Percentiles rank a stretch among this genome's conserved stretches.
phyloP scores from a whole-genome alignment of 2,329 filamentous ascomycete genomes.

The Neofusicoccum parvum region DNA sequence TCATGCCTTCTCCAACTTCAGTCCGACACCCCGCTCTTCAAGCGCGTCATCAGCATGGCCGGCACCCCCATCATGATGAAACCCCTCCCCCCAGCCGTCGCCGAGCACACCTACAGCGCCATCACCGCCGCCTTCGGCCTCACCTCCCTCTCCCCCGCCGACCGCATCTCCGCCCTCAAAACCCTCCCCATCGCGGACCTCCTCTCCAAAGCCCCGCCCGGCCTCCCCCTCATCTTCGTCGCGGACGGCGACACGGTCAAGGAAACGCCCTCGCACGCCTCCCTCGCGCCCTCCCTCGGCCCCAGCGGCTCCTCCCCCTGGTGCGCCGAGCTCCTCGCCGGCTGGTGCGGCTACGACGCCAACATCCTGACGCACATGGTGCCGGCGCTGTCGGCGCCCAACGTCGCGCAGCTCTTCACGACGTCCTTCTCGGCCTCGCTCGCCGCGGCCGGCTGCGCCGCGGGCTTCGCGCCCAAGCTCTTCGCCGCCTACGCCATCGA shows the following conservation, averaged over 20 bases:
- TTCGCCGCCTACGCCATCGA: conserved; percentile 46
- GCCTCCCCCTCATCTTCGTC: conserved; percentile 39
- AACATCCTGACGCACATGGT: not conserved
- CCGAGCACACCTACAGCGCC: conserved; percentile 47
- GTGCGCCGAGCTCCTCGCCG: conserved; percentile 52
- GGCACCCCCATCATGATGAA: conserved; percentile 41
- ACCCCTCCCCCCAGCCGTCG: conserved; percentile 40
- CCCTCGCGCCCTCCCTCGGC: conserved; percentile 23
- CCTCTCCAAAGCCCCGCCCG: conserved; percentile 43
- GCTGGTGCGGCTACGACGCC: conserved; percentile 50
- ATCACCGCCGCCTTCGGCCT: conserved; percentile 46
- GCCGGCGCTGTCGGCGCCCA: not conserved
- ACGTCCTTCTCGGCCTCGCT: conserved; percentile 36
- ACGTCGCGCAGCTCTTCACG: conserved; percentile 39
- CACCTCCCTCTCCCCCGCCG: conserved; percentile 37
- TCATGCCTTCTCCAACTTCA: conserved; percentile 27
- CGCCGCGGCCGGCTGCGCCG: conserved; percentile 23
- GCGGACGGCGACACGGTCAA: not conserved
- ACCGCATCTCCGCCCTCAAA: conserved; percentile 47
- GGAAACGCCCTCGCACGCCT: conserved; percentile 11
- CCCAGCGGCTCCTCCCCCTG: conserved; percentile 39
- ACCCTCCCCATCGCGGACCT: conserved; percentile 45
- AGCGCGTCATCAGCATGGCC: conserved; percentile 36
- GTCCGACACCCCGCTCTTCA: conserved; percentile 45
- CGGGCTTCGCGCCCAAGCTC: conserved; percentile 28